Evolutionary conservation across 2,329 filamentous ascomycete species (phyloP), one percentile per base, ranked within the genome.

Genomic region (Xylariaceae sp.): DNA sequence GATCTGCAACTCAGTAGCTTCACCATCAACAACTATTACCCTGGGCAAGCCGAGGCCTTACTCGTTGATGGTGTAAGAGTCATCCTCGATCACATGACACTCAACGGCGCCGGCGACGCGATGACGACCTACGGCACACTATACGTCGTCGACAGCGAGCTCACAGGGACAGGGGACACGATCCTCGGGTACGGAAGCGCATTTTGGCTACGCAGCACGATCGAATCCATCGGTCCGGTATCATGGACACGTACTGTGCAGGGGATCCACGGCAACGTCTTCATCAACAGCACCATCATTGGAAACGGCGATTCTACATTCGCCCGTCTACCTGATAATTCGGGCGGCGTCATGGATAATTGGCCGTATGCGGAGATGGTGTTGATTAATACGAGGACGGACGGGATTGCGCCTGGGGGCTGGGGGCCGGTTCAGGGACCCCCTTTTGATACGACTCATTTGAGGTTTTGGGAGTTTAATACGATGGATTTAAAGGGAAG

Each of bases 291-390:
- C 48, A 55, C 52, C 13, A 60, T 62, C 15, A 39, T 62, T 15
- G 60, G 60, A 2, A 18, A 55, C 8, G 57, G 57, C 7, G 9
- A 53, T 35, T 57, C 60, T 2, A 62, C 60, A 4, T 47, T 62
- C 1, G 60, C 60, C 7, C 60, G 57, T 50, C 48, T 62, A 2
- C 60, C 60, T 3, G 60, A 60, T n/a, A 62, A 62, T 7, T 35
- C 57, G 34, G 60, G 57, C 0, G 60, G 57, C 2, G 60, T 60
- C 3, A 60, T 60, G 60, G 60, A 62, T 2, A 62, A 62, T 13
- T 62, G 60, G 60, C 60, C 60, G 11, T 62, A 58, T 18, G 60
- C 60, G 3, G 58, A 62, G 50, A 58, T 62, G 60, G 58, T 62
- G 0, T 51, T 62, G 1, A 57, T 62, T 17, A 53, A 53, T 45